Percentiles rank a stretch among this genome's conserved stretches.
These are phyloP conservation scores for Cryomyces minteri DNA, from an alignment of 495 filamentous ascomycete species.

Conservation along the genomic window DNA sequence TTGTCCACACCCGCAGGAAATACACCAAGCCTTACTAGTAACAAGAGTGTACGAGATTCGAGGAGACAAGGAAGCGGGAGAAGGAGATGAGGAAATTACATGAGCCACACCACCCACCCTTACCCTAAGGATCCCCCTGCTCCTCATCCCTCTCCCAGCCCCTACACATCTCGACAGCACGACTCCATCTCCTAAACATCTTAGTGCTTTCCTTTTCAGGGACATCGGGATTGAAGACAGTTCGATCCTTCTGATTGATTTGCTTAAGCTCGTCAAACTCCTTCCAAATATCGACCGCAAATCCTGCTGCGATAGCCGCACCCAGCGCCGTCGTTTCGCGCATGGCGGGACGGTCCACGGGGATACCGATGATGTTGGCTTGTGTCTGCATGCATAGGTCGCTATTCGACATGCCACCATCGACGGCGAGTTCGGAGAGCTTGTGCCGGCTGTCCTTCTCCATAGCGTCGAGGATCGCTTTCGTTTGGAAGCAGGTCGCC, in stretches of 20 bases:
- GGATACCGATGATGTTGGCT: conserved; percentile 73
- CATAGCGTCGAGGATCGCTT: conserved; percentile 86
- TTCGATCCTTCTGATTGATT: conserved; percentile 58
- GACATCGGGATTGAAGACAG: conserved; percentile 52
- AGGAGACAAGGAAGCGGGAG: neutral
- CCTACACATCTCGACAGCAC: conserved; percentile 77
- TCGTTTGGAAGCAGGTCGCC: conserved; percentile 84
- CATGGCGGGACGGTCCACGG: conserved; percentile 74
- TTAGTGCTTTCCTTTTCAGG: conserved; percentile 35
- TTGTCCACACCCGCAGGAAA: neutral
- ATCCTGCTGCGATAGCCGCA: conserved; percentile 80
- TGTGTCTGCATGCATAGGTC: conserved; percentile 92
- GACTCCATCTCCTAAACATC: conserved; percentile 67
- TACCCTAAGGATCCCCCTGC: conserved; percentile 18
- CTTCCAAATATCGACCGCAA: conserved; percentile 67
- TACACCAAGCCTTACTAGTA: no score
- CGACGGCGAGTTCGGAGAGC: conserved; percentile 60
- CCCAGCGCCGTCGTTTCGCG: conserved; percentile 86
- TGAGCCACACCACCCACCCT: neutral
- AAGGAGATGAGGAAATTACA: neutral
- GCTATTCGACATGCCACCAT: conserved; percentile 84
- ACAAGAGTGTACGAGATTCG: no score
- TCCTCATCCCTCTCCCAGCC: conserved; percentile 52
- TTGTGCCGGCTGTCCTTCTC: conserved; percentile 68
- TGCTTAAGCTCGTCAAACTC: conserved; percentile 57